phyloP scores from a whole-genome alignment of 306 rosid genomes.

The Prosopis cineraria region DNA sequence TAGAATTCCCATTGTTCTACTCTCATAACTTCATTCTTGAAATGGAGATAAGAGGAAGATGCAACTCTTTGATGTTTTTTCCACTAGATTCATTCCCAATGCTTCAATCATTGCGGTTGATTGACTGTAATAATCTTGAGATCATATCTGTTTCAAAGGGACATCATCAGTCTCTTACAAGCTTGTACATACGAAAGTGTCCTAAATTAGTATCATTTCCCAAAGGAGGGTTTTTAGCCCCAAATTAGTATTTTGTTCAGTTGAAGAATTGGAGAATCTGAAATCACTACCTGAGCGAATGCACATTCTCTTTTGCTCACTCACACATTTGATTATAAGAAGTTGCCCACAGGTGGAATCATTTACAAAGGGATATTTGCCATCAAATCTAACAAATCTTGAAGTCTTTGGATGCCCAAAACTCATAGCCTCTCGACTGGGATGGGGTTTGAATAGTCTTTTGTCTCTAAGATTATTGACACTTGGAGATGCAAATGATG shows the following conservation, averaged over 20 bases:
- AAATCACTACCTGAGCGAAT: not conserved
- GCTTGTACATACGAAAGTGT: not conserved
- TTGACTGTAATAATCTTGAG: not conserved
- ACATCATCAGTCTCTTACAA: not conserved
- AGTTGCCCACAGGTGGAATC: conserved; percentile 1
- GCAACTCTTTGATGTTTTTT: not conserved
- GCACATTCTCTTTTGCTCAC: conserved; percentile 8
- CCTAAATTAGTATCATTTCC: conserved; percentile 1
- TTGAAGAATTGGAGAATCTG: not conserved
- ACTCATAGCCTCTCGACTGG: not conserved
- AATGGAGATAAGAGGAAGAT: not conserved
- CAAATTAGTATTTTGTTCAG: not conserved
- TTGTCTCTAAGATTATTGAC: rapidly evolving
- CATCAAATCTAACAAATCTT: not conserved
- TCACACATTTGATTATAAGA: not conserved
- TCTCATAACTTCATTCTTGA: not conserved
- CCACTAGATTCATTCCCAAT: conserved; percentile 1
- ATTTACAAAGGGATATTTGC: not conserved
- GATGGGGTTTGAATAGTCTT: not conserved
- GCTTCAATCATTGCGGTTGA: not conserved
- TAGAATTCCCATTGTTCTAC: not conserved
- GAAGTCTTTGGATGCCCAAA: not conserved
- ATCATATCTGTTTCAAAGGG: not conserved
- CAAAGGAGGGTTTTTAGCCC: not conserved
- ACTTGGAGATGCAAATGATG: not conserved